These are phyloP conservation scores for Penicillium sp. DNA, from an alignment of 2,329 filamentous ascomycete species.

Conservation along the genomic window DNA sequence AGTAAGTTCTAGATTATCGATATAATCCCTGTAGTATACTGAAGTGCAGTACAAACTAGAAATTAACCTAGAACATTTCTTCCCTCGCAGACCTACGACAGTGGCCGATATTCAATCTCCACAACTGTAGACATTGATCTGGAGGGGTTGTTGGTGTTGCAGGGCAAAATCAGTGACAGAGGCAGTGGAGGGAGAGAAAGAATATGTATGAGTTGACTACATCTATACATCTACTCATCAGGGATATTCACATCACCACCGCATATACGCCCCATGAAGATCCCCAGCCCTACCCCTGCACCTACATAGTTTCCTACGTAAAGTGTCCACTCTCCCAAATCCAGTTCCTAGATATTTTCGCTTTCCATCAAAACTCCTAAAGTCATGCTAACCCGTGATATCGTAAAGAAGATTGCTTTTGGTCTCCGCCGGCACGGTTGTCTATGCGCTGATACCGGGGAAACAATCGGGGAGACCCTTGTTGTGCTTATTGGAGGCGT, in stretches of 20 bases:
- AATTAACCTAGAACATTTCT: neutral
- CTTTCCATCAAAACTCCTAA: constrained; percentile 10
- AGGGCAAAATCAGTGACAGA: neutral
- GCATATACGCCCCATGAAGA: neutral
- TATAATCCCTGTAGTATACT: too few relatives aligned
- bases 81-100: neutral
- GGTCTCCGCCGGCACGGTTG: neutral
- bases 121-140: too few relatives aligned
- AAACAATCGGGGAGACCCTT: constrained; percentile 72
- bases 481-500: constrained; percentile 73
- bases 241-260: neutral
- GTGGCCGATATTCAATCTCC: neutral
- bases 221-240: neutral
- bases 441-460: constrained; percentile 39
- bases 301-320: neutral
- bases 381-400: constrained; percentile 12
- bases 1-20: neutral
- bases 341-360: constrained; percentile 1
- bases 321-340: neutral
- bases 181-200: neutral
- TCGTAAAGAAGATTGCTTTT: constrained; percentile 5
- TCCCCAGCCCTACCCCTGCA: neutral
- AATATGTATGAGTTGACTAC: neutral
- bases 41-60: neutral
- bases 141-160: neutral